phyloP scores from a whole-genome alignment of 2,329 filamentous ascomycete genomes.

The Juglanconis sp. region DNA sequence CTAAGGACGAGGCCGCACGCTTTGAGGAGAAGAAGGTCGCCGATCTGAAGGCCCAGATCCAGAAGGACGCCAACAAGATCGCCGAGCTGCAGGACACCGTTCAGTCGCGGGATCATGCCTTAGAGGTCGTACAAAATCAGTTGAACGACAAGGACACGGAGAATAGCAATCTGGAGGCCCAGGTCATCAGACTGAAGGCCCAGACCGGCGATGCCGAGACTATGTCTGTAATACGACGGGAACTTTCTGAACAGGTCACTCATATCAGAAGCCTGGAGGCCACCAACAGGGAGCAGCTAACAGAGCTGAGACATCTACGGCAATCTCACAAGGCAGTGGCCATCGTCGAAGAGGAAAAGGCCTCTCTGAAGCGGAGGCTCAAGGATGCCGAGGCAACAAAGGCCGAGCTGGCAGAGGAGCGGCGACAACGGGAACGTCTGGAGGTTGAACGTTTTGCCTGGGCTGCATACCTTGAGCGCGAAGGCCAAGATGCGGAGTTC shows the following conservation, averaged over 20 bases:
- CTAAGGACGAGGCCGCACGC: conserved; percentile 68
- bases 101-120: conserved; percentile 50
- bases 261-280: conserved; percentile 84
- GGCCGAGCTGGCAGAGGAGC: conserved; percentile 72
- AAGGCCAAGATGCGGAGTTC: conserved; percentile 66
- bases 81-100: conserved; percentile 60
- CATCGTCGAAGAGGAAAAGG: conserved; percentile 93
- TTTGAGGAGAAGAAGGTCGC: conserved; percentile 51
- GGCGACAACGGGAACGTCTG: conserved; percentile 78
- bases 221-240: conserved; percentile 77
- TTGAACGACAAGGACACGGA: conserved; percentile 66
- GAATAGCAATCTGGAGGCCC: conserved; percentile 74
- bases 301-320: conserved; percentile 77
- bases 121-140: conserved; percentile 63
- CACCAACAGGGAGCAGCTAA: conserved; percentile 72
- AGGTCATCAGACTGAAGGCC: conserved; percentile 79
- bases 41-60: conserved; percentile 52
- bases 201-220: conserved; percentile 85
- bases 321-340: conserved; percentile 84
- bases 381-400: conserved; percentile 72
- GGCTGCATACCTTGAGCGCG: conserved; percentile 77
- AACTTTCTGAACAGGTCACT: conserved; percentile 87
- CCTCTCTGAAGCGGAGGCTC: conserved; percentile 72
- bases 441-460: conserved; percentile 87
- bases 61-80: conserved; percentile 43